phyloP scores from a whole-genome alignment of 2,329 filamentous ascomycete species.

The Cytospora paraplurivora region DNA sequence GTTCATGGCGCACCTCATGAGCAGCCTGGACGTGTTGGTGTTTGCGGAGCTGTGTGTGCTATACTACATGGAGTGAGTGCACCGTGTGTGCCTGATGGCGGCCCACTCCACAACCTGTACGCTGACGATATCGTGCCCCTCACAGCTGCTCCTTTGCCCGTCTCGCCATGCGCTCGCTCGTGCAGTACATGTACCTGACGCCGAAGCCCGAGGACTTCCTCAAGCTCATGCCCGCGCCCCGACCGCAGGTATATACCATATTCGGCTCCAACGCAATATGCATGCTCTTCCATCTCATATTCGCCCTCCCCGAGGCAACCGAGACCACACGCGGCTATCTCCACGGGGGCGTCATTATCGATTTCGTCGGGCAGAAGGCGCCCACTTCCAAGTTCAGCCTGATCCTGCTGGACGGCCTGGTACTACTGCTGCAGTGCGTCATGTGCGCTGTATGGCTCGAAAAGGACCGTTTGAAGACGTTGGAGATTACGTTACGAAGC shows the following conservation, averaged over 20 bases:
- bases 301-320: conserved; percentile 56
- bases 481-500: conserved; percentile 41
- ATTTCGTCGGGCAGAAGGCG: conserved; percentile 68
- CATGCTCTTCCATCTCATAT: conserved; percentile 60
- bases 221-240: conserved; percentile 57
- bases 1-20: conserved; percentile 62
- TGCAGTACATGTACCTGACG: conserved; percentile 65
- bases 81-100: neutral
- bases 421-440: conserved; percentile 61
- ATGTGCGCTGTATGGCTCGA: conserved; percentile 67
- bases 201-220: conserved; percentile 61
- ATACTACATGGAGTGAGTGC: conserved; percentile 71
- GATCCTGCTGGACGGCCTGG: conserved; percentile 56
- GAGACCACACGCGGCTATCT: conserved; percentile 66
- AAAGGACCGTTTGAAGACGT: conserved; percentile 56
- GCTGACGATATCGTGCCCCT: conserved; percentile 28
- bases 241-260: conserved; percentile 60
- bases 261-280: conserved; percentile 62
- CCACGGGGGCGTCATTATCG: conserved; percentile 67
- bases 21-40: conserved; percentile 63
- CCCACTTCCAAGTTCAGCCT: conserved; percentile 59
- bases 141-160: conserved; percentile 66
- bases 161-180: conserved; percentile 58
- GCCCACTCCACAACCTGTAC: neutral
- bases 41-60: conserved; percentile 66